Evolutionary conservation across 108 stramenopile species (phyloP), one percentile per base, ranked within the genome.

Genomic region (Nitzschia sp.): DNA sequence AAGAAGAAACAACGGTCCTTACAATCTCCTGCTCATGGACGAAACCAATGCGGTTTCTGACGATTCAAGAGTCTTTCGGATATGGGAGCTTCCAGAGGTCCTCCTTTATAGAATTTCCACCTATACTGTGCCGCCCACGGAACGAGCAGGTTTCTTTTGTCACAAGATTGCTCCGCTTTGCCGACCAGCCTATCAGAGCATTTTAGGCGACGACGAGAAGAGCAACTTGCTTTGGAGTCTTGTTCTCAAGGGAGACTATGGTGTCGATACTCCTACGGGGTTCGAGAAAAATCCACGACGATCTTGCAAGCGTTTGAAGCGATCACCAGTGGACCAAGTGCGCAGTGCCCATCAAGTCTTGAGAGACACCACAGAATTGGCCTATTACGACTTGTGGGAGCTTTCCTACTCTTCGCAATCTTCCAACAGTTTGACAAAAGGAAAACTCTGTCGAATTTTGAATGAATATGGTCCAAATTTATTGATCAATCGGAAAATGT

Each of bases 401-500:
- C 43, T 83, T 40, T 66, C 53, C 39, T 37, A 19, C 7, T 65
- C 62, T 21, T 65, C 76, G 14, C 40, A 29, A 34, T 3, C 59
- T 21, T 82, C 81, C 44, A 77, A 76, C 21, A 51, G 67, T 10
- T 46, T 93, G 10, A 79, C 89, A 9, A 62, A 70, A 48, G 41
- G 76, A 1, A 75, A 73, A 25, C 62, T 93, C 50, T 48, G 69
- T 22, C 67, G 73, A 21, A 54, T 90, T 50, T 11, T 93, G 52
- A 69, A 71, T 44, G 82, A 88, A 61, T 88, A 81, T 75, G 86
- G 79, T 62, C 88, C 89, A 0, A 81, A 70, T 29, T 52, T 90
- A 11, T 82, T 86, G 24, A 77, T 89, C 53, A 93, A 93, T 62
- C 65, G 76, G 46, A 65, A 67, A 11, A 81, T 81, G 42, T 76